Conservation (phyloP, 2,329 filamentous ascomycete species). For the Colletotrichum caudatum region DNA sequence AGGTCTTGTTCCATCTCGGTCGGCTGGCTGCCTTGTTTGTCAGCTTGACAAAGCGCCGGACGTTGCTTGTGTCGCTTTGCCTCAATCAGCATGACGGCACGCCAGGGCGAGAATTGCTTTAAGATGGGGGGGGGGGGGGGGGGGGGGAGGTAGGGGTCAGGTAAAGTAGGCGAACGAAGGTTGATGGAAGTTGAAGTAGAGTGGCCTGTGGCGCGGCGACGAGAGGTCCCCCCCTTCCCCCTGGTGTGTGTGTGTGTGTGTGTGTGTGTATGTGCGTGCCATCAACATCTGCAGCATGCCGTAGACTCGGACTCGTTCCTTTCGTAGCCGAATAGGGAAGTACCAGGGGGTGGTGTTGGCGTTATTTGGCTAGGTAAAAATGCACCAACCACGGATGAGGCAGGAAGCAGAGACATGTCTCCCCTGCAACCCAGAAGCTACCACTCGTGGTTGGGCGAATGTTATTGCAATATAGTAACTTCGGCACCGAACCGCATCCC, state of each 20-base stretch:
- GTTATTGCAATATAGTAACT: slow-evolving; percentile 7
- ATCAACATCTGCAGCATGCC: slow-evolving; percentile 31
- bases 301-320: slow-evolving; percentile 29
- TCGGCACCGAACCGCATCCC: slow-evolving; percentile 24
- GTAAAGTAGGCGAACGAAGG: slow-evolving; percentile 21
- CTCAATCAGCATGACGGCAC: slow-evolving; percentile 1
- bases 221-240: background rate
- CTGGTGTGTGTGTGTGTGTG: background rate
- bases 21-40: slow-evolving; percentile 45
- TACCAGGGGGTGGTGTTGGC: slow-evolving; percentile 33
- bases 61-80: slow-evolving; percentile 3
- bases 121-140: background rate
- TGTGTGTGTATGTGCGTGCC: background rate
- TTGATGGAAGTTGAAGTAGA: slow-evolving; percentile 38
- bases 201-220: slow-evolving; percentile 28
- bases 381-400: slow-evolving; percentile 28
- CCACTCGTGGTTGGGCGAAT: background rate
- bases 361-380: slow-evolving; percentile 41
- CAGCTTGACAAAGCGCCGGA: slow-evolving; percentile 40
- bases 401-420: slow-evolving; percentile 20
- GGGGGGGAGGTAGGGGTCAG: background rate
- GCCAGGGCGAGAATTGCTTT: slow-evolving; percentile 5
- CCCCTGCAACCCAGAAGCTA: slow-evolving; percentile 30
- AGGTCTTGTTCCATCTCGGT: slow-evolving; percentile 53
- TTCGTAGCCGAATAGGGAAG: slow-evolving; percentile 35